Evolutionary conservation across 139 green algal genomes (phyloP), one percentile per base, ranked within the genome.

Genomic region (Deuterostichococcus epilithicus): DNA sequence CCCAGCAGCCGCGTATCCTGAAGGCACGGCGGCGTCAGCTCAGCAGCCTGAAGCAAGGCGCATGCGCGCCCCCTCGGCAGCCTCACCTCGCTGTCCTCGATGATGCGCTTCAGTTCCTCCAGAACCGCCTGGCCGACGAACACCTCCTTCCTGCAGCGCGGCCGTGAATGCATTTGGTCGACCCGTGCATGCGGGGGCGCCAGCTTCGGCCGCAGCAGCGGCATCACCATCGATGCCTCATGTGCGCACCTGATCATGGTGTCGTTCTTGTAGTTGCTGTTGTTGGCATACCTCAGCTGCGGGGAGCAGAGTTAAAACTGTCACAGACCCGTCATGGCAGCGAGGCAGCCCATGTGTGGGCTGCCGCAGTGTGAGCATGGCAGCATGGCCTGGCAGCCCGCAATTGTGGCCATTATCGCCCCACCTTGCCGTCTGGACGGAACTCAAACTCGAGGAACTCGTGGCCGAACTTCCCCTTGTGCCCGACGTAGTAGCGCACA

Each of bases 381-480:
- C 23, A 30, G 26, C 25, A 26, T 39, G 28, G 34, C 1, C 13
- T 47, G 23, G 67, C 67, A 42, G 34, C 20, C 33, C 39, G 32
- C 10, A 44, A 5, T 72, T 32, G 5, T n/a, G n/a, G n/a, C n/a
- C n/a, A n/a, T n/a, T n/a, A n/a, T n/a, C n/a, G 34, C 22, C 86
- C 71, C 81, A 97, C 90, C 88, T 94, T 87, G 37, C 94, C 94
- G 70, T 97, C 87, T 13, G 92, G 86, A 42, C 86, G 78, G 76
- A 97, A 96, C 86, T 99, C 96, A 81, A 99, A 97, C 88, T 99
- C 96, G 22, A 99, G 74, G 80, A 98, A 99, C 86, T 99, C 96
- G 76, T 99, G 95, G 2, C 94, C 93, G 71, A 97, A 98, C 73
- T 93, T 95, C 18, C 93, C 92, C 68, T 90, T 95, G 82, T 88